Evolutionary conservation across 1,139 yeast species (phyloP), one percentile per base, ranked within the genome.

Genomic region (Yarrowia galli): DNA sequence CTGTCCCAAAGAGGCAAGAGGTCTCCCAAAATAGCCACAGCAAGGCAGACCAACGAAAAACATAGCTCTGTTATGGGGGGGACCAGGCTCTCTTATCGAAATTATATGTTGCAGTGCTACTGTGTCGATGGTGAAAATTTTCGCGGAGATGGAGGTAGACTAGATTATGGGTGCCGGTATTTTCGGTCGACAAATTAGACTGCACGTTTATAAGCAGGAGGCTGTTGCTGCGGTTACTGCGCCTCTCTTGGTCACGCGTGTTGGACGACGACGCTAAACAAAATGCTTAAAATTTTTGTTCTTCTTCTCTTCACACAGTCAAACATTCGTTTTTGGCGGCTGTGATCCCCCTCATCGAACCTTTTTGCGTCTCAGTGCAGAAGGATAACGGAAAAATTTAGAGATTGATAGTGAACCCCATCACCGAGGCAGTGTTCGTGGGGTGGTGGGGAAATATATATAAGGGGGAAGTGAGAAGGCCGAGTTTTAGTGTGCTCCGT

Each of bases 271-370:
- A 18, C 10, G 38, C 54, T 49, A 49, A 49, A 28, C 38, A 49
- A 49, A 49, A 18, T 10, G 20, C 38, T 49, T 20, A 22, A 43
- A 46, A 46, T 16, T 22, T 18, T 10, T 10, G 32, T 10, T 5
- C 32, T n/a, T 28, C 32, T 28, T 28, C 32, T 28, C 32, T 28
- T 28, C 9, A 28, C 32, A 1, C 8, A 2, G 32, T 28, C 32
- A 28, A 28, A 28, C n/a, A n/a, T n/a, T n/a, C n/a, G n/a, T n/a
- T n/a, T n/a, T 28, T 28, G 32, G 32, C 32, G 32, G 32, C 23
- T 10, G 22, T 36, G n/a, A 36, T 36, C 40, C 40, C 54, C 56
- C 56, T 51, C 56, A 51, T 51, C 56, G 56, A 51, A 51, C 56
- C 56, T 51, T 51, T 35, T 49, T 49, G 16, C 12, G 15, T 16